A percentile compares a stretch with the other conserved stretches of the same genome.
Conservation (phyloP, 169 alveolate genomes). For the Perkinsus olseni region DNA sequence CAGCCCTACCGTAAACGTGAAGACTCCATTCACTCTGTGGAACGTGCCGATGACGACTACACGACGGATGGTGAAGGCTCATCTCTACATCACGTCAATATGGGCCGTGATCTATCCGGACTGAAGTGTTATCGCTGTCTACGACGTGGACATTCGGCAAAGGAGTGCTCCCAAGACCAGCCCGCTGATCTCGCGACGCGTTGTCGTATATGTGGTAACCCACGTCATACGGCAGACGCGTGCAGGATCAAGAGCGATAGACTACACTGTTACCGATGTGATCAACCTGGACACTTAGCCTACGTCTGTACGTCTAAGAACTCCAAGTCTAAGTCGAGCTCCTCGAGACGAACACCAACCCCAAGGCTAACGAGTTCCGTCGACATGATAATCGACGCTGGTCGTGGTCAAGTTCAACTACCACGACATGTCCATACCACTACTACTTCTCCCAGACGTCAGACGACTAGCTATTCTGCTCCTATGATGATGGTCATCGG, state of each 20-base stretch:
- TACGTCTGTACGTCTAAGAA: not conserved
- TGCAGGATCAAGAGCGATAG: not conserved
- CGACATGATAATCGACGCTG: not conserved
- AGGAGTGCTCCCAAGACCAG: not conserved
- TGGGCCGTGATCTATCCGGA: not conserved
- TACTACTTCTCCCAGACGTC: not conserved
- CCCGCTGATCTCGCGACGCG: not conserved
- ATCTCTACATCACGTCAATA: not conserved
- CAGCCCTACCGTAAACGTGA: not conserved
- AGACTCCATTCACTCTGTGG: not conserved
- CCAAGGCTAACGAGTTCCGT: not conserved
- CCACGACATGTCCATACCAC: not conserved
- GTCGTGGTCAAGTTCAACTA: not conserved
- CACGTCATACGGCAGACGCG: not conserved
- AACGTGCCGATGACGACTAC: not conserved
- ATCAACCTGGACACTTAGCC: not conserved
- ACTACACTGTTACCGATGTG: not conserved
- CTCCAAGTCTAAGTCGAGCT: not conserved
- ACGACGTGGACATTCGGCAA: not conserved
- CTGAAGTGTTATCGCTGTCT: not conserved
- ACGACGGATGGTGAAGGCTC: not conserved
- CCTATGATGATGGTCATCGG: not conserved
- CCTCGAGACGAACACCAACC: not conserved
- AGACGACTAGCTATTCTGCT: not conserved
- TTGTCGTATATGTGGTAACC: not conserved